Base-by-base conservation (phyloP, 1,284 basidiomycete species). In the Pulchroboletus neoregius region DNA sequence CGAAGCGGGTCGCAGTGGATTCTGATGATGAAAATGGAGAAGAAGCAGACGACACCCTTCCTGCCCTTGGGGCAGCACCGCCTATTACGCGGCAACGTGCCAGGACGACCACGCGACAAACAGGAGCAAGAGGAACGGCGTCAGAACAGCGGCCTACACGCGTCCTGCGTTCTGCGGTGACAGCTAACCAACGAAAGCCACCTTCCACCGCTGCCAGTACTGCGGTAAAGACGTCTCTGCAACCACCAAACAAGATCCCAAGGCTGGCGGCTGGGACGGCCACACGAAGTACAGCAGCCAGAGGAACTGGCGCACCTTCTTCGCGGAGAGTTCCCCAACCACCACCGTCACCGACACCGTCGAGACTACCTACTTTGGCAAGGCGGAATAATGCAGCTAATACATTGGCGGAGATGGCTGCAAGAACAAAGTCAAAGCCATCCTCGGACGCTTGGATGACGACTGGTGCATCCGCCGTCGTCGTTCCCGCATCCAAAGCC, bases 161-260 rank as follows among this genome's bases (percentile, higher is more conserved):
- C 1, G 76, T 87, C 18, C 81, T 86, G 31, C 71, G 87, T 36
- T 87, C 85, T n/a, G 76, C 81, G n/a, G 78, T 75, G 8, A 73
- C 70, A 20, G 49, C 37, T 10, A 50, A 42, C 39, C 66, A 57
- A 42, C 61, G 65, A 35, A 66, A 56, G 34, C 66, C 68, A 31
- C 63, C 66, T 4, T 63, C 68, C 26, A 66, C 70, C n/a, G 69
- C 71, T 6, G 69, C 73, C 1, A 59, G 64, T 5, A 74, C 74
- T 55, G 53, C 64, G 7, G 31, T 63, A 37, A 58, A 63, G 52
- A 48, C 51, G 15, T 49, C 56, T n/a, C 50, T 69, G 9, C 77
- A 76, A 55, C 71, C 76, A 4, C 81, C 87, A 4, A 87, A 87
- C 62, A 89, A 88, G 69, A 87, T 89, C 46, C 87, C 87, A 6